Base-by-base conservation (phyloP, 345 rosid species). In the Gossypium mustelinum region DNA sequence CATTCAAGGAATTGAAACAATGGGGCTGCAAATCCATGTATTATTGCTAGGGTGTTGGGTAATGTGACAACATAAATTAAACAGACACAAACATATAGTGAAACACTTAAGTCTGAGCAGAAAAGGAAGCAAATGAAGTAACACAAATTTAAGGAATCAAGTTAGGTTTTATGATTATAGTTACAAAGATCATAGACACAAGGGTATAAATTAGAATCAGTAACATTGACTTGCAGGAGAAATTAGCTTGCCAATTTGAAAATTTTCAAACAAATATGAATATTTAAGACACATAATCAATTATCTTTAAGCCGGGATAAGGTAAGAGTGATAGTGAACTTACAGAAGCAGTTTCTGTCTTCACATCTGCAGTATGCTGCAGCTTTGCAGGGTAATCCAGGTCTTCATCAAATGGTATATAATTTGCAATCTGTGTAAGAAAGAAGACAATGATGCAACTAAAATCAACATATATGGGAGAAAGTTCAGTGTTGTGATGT, bases 321-420 rank as follows among this genome's bases (percentile, higher is more conserved):
- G 11, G 29, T 43, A 24, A 13, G 48, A 70, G 22, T 43, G 66
- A 45, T 34, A 60, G n/a, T 10, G 52, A 72, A 73, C 22, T 78
- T 84, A 88, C 91, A 79, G 78, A 55, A 73, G 83, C 76, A 65
- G 85, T 76, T 81, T 89, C 94, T 56, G 92, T 79, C 71, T 82
- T 76, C 52, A 57, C 79, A 76, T 81, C 85, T 73, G 78, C 75
- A 82, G 87, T 83, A 70, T 63, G 82, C 88, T 87, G 93, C 85
- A 95, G 87, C 89, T 93, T 95, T 75, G 90, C 88, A 79, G 93
- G 98, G 84, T 92, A 95, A 86, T 91, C 86, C 83, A 93, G 73
- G 85, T 93, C 96, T 84, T 93, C 94, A 43, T 89, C 85, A 24
- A 82, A 84, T 41, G 97, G 94, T 72, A 86, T 74, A 79, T 82